Percentiles rank a stretch among this genome's conserved stretches.
Conservation (phyloP, 2,329 filamentous ascomycete species). For the Talaromyces sp. region DNA sequence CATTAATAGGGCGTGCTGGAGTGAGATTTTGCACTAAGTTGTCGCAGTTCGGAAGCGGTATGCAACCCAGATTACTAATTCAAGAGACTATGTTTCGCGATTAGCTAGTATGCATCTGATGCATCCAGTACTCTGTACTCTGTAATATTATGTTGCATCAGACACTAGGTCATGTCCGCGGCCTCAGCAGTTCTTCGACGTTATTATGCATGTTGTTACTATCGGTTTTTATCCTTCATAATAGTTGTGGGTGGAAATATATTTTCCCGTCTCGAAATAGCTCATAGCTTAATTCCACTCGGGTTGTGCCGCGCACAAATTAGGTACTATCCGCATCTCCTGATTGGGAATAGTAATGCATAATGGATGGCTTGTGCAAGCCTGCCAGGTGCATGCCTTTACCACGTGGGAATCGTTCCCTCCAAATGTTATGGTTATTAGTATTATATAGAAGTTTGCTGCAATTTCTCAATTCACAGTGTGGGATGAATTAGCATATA, state of each 20-base stretch:
- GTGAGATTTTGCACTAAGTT: background rate
- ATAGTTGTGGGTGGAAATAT: no score
- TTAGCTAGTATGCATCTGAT: background rate
- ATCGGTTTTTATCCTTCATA: no score
- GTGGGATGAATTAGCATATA: background rate
- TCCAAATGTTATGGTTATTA: no score
- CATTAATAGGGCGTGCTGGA: background rate
- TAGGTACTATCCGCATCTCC: background rate
- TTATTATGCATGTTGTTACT: no score
- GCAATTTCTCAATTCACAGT: background rate
- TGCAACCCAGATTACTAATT: background rate
- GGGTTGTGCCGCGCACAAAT: background rate
- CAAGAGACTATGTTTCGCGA: background rate
- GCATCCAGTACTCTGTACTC: no score
- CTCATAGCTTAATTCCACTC: background rate
- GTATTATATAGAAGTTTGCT: no score
- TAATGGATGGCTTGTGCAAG: background rate
- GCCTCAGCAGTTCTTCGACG: no score
- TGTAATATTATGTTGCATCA: background rate
- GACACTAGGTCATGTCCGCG: background rate
- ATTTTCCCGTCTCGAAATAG: background rate
- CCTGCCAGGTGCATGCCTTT: no score
- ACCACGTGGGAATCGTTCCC: background rate
- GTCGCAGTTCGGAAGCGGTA: background rate
- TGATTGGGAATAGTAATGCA: background rate